Evolutionary conservation across 768 basidiomycete species (phyloP).

Genomic region (Mrakia gelida): DNA sequence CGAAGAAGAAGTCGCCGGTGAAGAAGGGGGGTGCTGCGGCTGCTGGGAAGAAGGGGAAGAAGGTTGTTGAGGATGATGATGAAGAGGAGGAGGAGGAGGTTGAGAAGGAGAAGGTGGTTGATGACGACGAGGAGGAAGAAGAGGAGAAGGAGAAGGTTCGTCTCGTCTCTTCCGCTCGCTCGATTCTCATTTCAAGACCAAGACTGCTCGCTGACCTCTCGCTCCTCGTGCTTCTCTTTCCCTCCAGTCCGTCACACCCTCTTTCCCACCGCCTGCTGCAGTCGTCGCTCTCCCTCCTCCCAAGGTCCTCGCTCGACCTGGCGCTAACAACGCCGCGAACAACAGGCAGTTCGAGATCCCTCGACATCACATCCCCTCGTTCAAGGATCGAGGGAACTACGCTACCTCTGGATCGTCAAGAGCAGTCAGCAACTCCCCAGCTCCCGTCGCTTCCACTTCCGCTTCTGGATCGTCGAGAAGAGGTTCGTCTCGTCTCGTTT

Average conservation of each 20-base stretch:
- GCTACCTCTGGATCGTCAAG: background rate
- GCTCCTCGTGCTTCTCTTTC: background rate
- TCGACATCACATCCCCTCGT: background rate
- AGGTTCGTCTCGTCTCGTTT: background rate
- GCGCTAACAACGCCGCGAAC: background rate
- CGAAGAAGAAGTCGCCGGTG: slow-evolving; percentile 2
- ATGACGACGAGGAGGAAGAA: background rate
- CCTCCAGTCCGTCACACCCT: background rate
- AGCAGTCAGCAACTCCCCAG: background rate
- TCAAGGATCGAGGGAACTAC: background rate
- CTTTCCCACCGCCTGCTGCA: background rate
- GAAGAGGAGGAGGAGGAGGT: background rate
- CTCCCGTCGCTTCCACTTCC: background rate
- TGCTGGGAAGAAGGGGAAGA: slow-evolving; percentile 1
- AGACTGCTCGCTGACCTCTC: background rate
- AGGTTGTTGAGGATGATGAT: background rate
- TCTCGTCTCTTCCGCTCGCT: background rate
- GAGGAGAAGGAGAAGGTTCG: background rate
- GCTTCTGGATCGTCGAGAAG: background rate
- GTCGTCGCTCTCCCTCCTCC: background rate
- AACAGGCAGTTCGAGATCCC: background rate
- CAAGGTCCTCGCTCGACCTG: background rate
- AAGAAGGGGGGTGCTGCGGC: background rate
- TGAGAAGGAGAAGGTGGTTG: background rate
- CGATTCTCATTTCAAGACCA: too few relatives aligned